Base-by-base conservation (phyloP, 1,284 basidiomycete genomes). In the Clitocybe nebularis region DNA sequence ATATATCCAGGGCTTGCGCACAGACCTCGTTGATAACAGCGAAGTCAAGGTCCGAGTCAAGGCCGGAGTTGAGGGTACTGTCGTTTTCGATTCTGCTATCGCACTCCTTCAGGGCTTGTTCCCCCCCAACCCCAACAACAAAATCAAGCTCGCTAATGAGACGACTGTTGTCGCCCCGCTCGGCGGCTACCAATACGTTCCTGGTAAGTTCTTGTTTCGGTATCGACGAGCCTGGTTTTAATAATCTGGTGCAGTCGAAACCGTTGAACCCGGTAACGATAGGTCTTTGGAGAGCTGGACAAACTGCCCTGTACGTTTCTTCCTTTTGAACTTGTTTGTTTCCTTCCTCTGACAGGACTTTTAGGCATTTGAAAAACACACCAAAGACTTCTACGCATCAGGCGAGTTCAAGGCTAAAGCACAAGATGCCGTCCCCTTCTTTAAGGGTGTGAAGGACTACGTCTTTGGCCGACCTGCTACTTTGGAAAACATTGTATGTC, bases 251-350 rank as follows among this genome's bases (percentile, higher is more conserved):
- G 36, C 46, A 77, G 84, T 90, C 25, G 81, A 89, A 67, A 89
- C 89, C 5, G 81, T 93, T 35, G 85, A 91, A 58, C 85, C 89
- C 20, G 75, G 73, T 30, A 88, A 91, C 52, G 87, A 89, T 57
- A 78, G 86, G 52, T 86, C 86, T 24, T 71, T 93, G 52, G 89
- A 93, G 63, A 81, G 83, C 46, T 93, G 86, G 85, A 90, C 87
- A 11, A 71, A 79, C 55, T 92, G 89, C 66, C 84, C 82, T 4
- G 84, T 86, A 63, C 25, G 75, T 64, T 23, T 10, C 26, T 17
- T 36, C 43, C 20, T 26, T 24, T 30, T 14, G 45, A 2, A 8
- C 25, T 33, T 14, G 4, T 19, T 3, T 7, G 20, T 2, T 5
- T 6, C 1, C 2, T 10, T 7, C 9, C 9, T 11, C 24, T 21